phyloP scores from a whole-genome alignment of 768 basidiomycete genomes.

The Kwoniella heveanensis region DNA sequence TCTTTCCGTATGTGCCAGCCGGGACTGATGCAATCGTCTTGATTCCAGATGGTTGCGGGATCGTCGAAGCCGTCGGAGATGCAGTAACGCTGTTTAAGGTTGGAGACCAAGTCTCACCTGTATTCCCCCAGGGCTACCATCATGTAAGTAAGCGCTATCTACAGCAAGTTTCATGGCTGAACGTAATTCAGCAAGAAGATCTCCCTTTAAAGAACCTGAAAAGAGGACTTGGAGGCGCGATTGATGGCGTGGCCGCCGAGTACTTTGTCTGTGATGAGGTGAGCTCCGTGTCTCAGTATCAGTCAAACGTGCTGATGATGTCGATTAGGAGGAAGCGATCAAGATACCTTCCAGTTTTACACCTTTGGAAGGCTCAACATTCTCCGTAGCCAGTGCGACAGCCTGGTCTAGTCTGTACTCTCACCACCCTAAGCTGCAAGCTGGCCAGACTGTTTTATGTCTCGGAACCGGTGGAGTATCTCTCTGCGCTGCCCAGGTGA shows the following conservation, averaged over 20 bases:
- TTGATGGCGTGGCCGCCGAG: slow-evolving; percentile 47
- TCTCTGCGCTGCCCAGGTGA: slow-evolving; percentile 60
- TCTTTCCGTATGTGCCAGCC: background rate
- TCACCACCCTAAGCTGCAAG: slow-evolving; percentile 58
- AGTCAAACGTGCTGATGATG: background rate
- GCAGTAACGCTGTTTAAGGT: slow-evolving; percentile 45
- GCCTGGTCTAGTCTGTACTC: slow-evolving; percentile 65
- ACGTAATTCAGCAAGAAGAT: slow-evolving; percentile 39
- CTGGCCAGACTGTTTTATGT: slow-evolving; percentile 62
- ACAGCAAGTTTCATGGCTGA: slow-evolving; percentile 4
- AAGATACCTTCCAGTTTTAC: slow-evolving; percentile 64
- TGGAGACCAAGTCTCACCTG: slow-evolving; percentile 43
- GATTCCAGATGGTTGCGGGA: slow-evolving; percentile 39
- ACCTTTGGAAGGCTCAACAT: slow-evolving; percentile 68
- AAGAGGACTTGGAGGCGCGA: slow-evolving; percentile 44
- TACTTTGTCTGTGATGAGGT: slow-evolving; percentile 47
- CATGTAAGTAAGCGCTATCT: slow-evolving; percentile 25
- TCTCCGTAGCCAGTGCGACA: slow-evolving; percentile 68
- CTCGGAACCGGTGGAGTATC: slow-evolving; percentile 49
- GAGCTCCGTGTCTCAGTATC: background rate
- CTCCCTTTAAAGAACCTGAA: slow-evolving; percentile 34
- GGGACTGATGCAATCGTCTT: background rate
- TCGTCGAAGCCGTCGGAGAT: slow-evolving; percentile 42
- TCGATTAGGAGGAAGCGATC: slow-evolving; percentile 58
- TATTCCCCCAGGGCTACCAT: slow-evolving; percentile 46